phyloP scores from a whole-genome alignment of 768 basidiomycete species.

The Roridomyces roridus region DNA sequence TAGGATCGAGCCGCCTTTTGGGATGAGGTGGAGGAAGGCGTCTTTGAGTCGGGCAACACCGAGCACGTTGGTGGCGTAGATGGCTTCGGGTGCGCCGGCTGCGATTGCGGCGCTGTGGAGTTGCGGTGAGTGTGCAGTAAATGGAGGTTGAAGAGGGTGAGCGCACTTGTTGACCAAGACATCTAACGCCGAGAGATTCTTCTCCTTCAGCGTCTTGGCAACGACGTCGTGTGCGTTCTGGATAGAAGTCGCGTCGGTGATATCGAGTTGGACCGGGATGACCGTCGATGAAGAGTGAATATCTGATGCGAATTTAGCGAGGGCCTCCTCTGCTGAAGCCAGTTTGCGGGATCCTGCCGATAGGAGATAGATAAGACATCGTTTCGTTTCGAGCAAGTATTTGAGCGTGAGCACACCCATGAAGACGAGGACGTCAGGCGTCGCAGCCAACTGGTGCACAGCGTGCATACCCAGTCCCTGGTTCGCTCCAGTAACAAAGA shows the following conservation, averaged over 20 bases:
- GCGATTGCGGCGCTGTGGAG: slow-evolving; percentile 3
- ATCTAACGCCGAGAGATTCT: not conserved
- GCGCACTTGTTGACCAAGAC: slow-evolving; percentile 17
- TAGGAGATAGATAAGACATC: no score
- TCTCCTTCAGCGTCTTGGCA: not conserved
- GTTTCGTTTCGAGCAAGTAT: no score
- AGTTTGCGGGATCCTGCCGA: slow-evolving; percentile 9
- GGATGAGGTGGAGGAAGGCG: slow-evolving; percentile 5
- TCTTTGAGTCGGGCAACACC: not conserved
- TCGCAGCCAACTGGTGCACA: slow-evolving; percentile 7
- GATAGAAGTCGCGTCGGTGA: slow-evolving; percentile 11
- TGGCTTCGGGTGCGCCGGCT: not conserved
- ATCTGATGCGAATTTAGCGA: not conserved
- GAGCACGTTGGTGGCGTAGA: slow-evolving; percentile 11
- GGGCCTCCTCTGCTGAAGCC: slow-evolving; percentile 2
- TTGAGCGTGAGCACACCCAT: slow-evolving; percentile 1
- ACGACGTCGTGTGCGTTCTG: not conserved
- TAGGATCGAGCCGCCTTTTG: slow-evolving; percentile 6
- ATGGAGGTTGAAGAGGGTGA: not conserved
- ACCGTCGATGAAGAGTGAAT: slow-evolving; percentile 11
- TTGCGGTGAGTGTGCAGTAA: not conserved
- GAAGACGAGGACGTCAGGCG: slow-evolving; percentile 9
- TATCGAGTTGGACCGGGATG: slow-evolving; percentile 12
- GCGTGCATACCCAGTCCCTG: slow-evolving; percentile 15
- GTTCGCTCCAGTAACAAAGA: not conserved